These are phyloP conservation scores for Mycotypha africana DNA, from an alignment of 371 early-diverging fungal species.

Conservation along the genomic window DNA sequence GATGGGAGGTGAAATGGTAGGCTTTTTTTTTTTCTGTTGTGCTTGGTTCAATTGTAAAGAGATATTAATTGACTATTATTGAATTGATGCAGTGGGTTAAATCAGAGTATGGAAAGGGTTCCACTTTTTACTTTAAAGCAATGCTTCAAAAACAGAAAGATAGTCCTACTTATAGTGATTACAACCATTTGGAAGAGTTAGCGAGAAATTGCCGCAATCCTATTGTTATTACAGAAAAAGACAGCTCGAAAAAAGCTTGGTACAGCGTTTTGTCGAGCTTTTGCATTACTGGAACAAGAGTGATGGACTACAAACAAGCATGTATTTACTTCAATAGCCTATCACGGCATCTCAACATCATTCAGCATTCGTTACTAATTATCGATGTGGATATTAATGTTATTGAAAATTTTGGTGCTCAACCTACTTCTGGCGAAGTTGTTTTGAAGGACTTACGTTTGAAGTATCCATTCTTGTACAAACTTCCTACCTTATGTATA, in stretches of 20 bases:
- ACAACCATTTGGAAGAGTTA: conserved; percentile 10
- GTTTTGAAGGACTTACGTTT: neutral
- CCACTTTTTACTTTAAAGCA: conserved; percentile 38
- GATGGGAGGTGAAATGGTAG: conserved; percentile 51
- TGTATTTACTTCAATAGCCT: neutral
- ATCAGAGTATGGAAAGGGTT: conserved; percentile 33
- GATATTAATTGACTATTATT: too few species aligned
- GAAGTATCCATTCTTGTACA: neutral
- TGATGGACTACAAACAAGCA: neutral
- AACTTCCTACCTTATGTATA: neutral
- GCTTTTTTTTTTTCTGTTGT: neutral
- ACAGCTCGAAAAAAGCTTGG: neutral
- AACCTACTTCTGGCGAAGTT: neutral
- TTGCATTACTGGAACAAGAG: neutral
- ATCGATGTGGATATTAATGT: conserved; percentile 1
- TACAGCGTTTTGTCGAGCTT: neutral
- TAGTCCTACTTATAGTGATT: conserved; percentile 17
- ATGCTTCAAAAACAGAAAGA: conserved; percentile 13
- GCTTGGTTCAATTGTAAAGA: too few species aligned
- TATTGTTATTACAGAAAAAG: conserved; percentile 14
- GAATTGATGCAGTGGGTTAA: conserved; percentile 42
- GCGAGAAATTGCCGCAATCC: neutral
- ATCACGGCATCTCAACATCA: neutral
- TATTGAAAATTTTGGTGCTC: neutral
- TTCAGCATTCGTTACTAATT: conserved; percentile 2